Conservation (phyloP, 768 basidiomycete genomes). For the Harrya chromipes region DNA sequence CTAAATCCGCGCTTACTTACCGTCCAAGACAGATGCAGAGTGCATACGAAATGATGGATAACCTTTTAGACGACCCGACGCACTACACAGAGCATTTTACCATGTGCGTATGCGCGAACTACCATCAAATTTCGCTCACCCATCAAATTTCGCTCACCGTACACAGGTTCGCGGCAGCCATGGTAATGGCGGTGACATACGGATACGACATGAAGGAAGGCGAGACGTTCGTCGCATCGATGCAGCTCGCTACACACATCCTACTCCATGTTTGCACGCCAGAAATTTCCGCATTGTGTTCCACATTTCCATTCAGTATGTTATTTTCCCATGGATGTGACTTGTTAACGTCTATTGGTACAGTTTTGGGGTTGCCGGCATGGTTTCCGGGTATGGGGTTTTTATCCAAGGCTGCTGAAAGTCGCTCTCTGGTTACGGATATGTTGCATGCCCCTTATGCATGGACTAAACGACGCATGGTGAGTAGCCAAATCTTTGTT, state of each 20-base stretch:
- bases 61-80: slow-evolving; percentile 8
- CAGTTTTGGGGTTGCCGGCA: slow-evolving; percentile 16
- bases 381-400: slow-evolving; percentile 30
- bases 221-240: slow-evolving; percentile 7
- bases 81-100: slow-evolving; percentile 10
- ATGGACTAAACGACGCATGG: slow-evolving; percentile 8
- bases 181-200: slow-evolving; percentile 20
- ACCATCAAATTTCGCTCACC: background rate
- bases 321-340: background rate
- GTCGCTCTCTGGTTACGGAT: slow-evolving; percentile 1
- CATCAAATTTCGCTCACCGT: background rate
- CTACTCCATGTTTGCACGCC: slow-evolving; percentile 1
- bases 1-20: slow-evolving; percentile 9
- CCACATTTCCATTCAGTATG: slow-evolving; percentile 12
- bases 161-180: background rate
- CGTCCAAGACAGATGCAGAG: slow-evolving; percentile 14
- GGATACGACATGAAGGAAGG: slow-evolving; percentile 11
- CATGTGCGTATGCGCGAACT: slow-evolving; percentile 1
- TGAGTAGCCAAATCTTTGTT: background rate
- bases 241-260: slow-evolving; percentile 12
- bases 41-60: slow-evolving; percentile 7
- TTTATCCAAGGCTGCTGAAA: slow-evolving; percentile 14
- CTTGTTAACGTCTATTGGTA: background rate
- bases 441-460: slow-evolving; percentile 9
- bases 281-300: slow-evolving; percentile 1